Conservation (phyloP, 768 basidiomycete genomes). For the Daedaleopsis sinensis region DNA sequence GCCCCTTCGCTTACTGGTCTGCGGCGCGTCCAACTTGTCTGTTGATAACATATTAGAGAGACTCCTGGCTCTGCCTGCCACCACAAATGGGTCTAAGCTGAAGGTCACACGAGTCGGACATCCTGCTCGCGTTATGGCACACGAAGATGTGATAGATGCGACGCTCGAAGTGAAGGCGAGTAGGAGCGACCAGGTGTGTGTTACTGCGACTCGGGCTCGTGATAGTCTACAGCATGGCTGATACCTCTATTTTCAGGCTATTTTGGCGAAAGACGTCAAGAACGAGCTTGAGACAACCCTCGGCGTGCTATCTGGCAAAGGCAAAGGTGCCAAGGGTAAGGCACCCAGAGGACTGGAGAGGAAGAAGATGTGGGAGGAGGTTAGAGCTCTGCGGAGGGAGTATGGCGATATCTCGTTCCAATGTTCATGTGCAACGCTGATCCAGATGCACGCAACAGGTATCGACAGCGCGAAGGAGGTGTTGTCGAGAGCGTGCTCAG, state of each 20-base stretch:
- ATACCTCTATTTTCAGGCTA: conserved; percentile 51
- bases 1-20: conserved; percentile 74
- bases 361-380: conserved; percentile 86
- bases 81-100: conserved; percentile 52
- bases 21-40: conserved; percentile 92
- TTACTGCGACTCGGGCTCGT: neutral
- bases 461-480: conserved; percentile 84
- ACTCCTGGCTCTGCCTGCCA: conserved; percentile 61
- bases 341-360: conserved; percentile 71
- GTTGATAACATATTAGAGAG: conserved; percentile 96
- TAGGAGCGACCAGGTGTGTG: conserved; percentile 65
- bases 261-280: conserved; percentile 87
- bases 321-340: conserved; percentile 75
- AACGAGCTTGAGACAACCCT: conserved; percentile 77
- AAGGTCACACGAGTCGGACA: conserved; percentile 91
- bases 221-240: neutral
- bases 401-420: conserved; percentile 37
- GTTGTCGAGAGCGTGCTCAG: conserved; percentile 73
- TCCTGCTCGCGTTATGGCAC: conserved; percentile 87
- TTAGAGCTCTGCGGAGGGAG: conserved; percentile 90
- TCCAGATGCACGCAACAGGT: conserved; percentile 46
- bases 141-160: conserved; percentile 63
- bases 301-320: conserved; percentile 67
- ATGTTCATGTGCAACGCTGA: neutral
- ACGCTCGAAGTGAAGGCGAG: conserved; percentile 77